A percentile compares a stretch with the other conserved stretches of the same genome.
Conservation (phyloP, 2,329 filamentous ascomycete genomes). For the Diaporthe capsici region DNA sequence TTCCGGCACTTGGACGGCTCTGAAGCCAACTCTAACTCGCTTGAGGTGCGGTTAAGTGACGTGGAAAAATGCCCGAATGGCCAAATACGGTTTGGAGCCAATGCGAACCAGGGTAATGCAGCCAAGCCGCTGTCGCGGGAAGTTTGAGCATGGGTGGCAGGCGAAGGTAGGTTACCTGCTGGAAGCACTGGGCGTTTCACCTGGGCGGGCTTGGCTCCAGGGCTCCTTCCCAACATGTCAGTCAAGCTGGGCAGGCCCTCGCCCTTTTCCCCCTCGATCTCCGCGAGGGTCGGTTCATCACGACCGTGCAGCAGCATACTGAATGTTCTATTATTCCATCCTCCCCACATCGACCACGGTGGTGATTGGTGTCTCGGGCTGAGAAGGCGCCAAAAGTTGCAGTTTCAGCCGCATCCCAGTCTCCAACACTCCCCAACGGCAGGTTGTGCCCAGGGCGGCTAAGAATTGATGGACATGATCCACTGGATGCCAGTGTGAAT, state of each 20-base stretch:
- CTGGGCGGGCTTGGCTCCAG: slow-evolving; percentile 15
- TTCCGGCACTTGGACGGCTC: slow-evolving; percentile 20
- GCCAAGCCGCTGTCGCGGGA: slow-evolving; percentile 24
- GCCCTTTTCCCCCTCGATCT: neutral
- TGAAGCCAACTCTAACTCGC: slow-evolving; percentile 14
- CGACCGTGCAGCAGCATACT: slow-evolving; percentile 1
- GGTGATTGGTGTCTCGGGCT: slow-evolving; percentile 19
- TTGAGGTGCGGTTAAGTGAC: neutral
- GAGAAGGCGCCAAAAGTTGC: slow-evolving; percentile 23
- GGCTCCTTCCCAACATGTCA: neutral
- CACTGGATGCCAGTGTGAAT: slow-evolving; percentile 25
- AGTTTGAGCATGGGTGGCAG: slow-evolving; percentile 17
- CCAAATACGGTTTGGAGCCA: neutral
- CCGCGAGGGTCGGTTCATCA: neutral
- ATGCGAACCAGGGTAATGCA: slow-evolving; percentile 7
- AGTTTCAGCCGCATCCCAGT: slow-evolving; percentile 33
- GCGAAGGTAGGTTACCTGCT: neutral
- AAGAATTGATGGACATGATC: slow-evolving; percentile 21
- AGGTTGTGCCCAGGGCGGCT: slow-evolving; percentile 20
- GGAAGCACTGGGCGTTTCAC: slow-evolving; percentile 31
- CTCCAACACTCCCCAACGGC: neutral
- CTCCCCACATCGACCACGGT: slow-evolving; percentile 13
- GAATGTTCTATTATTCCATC: neutral
- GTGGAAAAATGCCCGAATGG: slow-evolving; percentile 16
- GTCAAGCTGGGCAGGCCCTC: neutral